Conservation (phyloP, 805 yeast species). For the Torulaspora delbrueckii region DNA sequence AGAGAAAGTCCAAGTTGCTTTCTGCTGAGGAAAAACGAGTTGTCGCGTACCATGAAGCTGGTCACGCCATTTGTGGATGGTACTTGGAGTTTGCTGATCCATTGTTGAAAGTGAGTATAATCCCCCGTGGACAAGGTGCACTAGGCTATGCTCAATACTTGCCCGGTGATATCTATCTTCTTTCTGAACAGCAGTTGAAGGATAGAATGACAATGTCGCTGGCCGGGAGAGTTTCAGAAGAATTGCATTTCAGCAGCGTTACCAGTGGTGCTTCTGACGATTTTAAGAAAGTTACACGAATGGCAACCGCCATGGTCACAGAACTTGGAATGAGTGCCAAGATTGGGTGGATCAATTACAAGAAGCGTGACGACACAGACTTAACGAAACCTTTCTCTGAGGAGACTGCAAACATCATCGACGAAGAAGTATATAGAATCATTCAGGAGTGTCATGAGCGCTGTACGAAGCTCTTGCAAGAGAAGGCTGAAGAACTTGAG, state of each 20-base stretch:
- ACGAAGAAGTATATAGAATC: slow-evolving; percentile 73
- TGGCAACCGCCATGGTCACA: slow-evolving; percentile 92
- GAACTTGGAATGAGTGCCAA: slow-evolving; percentile 85
- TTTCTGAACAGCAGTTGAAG: slow-evolving; percentile 68
- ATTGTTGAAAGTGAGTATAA: slow-evolving; percentile 86
- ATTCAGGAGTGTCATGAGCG: slow-evolving; percentile 68
- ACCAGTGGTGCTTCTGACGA: slow-evolving; percentile 97
- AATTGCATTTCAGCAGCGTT: slow-evolving; percentile 83
- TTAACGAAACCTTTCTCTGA: slow-evolving; percentile 87
- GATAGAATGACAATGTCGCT: slow-evolving; percentile 95
- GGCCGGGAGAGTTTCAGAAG: slow-evolving; percentile 97
- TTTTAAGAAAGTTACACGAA: slow-evolving; percentile 88
- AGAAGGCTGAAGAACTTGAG: slow-evolving; percentile 71
- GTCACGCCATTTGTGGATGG: slow-evolving; percentile 99
- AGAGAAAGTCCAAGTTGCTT: slow-evolving; percentile 78
- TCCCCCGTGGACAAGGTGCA: slow-evolving; percentile 96
- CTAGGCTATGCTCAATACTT: slow-evolving; percentile 96
- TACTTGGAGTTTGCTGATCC: slow-evolving; percentile 88
- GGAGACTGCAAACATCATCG: slow-evolving; percentile 75
- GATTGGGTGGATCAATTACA: slow-evolving; percentile 73
- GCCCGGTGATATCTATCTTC: slow-evolving; percentile 84
- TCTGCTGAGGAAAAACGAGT: slow-evolving; percentile 81
- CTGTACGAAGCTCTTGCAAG: slow-evolving; percentile 64
- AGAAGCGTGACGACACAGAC: slow-evolving; percentile 64
- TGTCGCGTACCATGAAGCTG: slow-evolving; percentile 98